phyloP scores from a whole-genome alignment of 441 rosid genomes.

The Populus hybrid region DNA sequence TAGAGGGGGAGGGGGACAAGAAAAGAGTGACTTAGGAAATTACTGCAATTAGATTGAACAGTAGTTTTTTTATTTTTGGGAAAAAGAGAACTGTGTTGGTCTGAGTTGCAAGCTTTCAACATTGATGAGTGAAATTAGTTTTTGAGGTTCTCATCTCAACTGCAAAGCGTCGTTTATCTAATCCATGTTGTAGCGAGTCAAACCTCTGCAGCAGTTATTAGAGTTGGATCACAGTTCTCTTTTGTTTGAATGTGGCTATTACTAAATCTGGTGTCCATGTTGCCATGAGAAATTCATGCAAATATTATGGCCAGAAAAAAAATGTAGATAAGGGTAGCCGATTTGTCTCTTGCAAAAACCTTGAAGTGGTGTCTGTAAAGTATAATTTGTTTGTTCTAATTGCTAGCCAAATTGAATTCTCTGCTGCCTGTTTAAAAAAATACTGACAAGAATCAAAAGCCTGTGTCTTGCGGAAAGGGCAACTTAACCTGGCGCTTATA shows the following conservation, averaged over 20 bases:
- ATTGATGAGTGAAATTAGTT: not conserved
- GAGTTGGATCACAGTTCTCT: not conserved
- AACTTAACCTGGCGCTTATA: not conserved
- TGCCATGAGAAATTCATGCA: not conserved
- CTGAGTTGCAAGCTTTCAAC: not conserved
- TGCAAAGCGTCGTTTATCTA: not conserved
- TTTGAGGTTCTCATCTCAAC: not conserved
- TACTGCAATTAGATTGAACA: not conserved
- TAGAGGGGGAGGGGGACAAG: slow-evolving; percentile 12
- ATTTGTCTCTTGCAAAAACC: not conserved
- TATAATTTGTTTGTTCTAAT: not conserved
- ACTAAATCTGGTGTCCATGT: not conserved
- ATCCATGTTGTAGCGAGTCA: not conserved
- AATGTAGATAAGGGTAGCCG: not conserved
- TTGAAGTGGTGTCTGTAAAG: not conserved
- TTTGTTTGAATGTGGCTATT: not conserved
- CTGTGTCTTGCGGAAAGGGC: not conserved
- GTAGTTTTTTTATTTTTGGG: not conserved
- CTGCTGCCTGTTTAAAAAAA: not conserved
- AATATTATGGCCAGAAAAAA: not conserved
- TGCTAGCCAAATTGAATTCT: not conserved
- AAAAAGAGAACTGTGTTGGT: not conserved
- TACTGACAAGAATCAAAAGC: not conserved
- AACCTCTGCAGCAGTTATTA: not conserved
- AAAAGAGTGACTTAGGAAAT: not conserved